Evolutionary conservation across 257 asterid species (phyloP), one percentile per base, ranked within the genome.

Genomic region (Knoxia roxburghii): DNA sequence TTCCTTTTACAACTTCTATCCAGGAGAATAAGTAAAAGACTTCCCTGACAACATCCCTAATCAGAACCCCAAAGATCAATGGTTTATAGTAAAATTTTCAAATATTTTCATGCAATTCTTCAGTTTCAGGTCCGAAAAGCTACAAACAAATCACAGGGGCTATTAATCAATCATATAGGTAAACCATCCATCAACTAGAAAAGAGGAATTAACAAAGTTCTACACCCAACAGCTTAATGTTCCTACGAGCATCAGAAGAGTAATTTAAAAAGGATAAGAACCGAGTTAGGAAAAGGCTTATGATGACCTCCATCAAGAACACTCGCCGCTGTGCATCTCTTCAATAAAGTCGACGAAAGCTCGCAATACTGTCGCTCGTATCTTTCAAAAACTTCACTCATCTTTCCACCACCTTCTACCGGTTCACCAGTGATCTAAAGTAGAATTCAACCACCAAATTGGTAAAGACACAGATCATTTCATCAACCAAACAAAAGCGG

Each of bases 351-450:
- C 1, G 80, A 75, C 15, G 89, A 83, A 43, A 86, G 79, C 82
- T 86, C 84, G 69, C 89, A 86, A 74, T 83, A 86, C 65, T 78
- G 89, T 64, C 82, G 76, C 35, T 86, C 92, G 75, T 69, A 79
- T 59, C 85, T 81, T 64, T 86, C 92, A 26, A 83, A 86, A 21
- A 55, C 76, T 33, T 79, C 75, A 69, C 85, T 76, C 92, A 86
- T 83, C 76, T 52, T 63, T 15, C 45, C 66, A 48, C 27, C 23
- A 37, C 29, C 32, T 60, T 60, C 65, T 17, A 18, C 23, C 53
- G 53, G 7, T 37, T 33, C 49, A 60, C 27, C 8, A 60, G 26
- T 0, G 56, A 50, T 50, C 27, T 20, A 7, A 20, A 1, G 27
- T 50, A n/a, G 2, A 35, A 60, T 35, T 35, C 49, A 60, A 18